Percentiles rank a stretch among this genome's conserved stretches.
Evolutionary conservation across 1,284 basidiomycete species (phyloP).

Genomic region (Trichosporon coremiiforme): DNA sequence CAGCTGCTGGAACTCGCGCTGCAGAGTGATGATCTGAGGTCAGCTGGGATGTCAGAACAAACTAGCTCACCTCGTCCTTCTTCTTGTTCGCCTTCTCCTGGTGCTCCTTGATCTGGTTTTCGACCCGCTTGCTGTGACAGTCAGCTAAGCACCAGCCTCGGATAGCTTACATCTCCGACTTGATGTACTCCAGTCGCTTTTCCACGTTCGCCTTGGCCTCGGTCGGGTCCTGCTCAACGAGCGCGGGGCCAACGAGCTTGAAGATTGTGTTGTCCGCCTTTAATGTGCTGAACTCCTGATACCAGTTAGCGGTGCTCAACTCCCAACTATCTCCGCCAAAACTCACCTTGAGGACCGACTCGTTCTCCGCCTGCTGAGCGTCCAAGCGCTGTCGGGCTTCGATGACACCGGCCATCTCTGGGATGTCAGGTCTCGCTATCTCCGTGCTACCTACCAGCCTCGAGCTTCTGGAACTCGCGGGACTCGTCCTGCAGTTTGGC

Average conservation of each 20-base stretch:
- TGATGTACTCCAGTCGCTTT: constrained; percentile 89
- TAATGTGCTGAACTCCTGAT: constrained; percentile 78
- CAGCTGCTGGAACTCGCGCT: constrained; percentile 52
- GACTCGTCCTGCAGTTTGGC: constrained; percentile 65
- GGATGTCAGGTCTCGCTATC: not conserved
- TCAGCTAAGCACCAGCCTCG: constrained; percentile 4
- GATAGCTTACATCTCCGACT: constrained; percentile 75
- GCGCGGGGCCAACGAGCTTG: constrained; percentile 88
- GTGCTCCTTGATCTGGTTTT: constrained; percentile 74
- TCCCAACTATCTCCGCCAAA: not conserved
- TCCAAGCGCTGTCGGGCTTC: constrained; percentile 81
- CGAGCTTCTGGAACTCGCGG: constrained; percentile 75
- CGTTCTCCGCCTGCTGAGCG: constrained; percentile 90
- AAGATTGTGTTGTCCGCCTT: constrained; percentile 79
- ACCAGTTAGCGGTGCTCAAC: not conserved
- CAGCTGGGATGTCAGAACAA: not conserved
- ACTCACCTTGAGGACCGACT: constrained; percentile 81
- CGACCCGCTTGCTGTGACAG: constrained; percentile 71
- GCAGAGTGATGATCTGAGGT: constrained; percentile 48
- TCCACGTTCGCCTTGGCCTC: constrained; percentile 90
- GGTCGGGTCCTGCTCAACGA: constrained; percentile 83
- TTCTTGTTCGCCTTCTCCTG: constrained; percentile 73
- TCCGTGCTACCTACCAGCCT: constrained; percentile 57
- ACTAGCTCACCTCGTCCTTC: constrained; percentile 70
- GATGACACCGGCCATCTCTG: constrained; percentile 70